Evolutionary conservation across 305 asterid species (phyloP).

Genomic region (Rubia tinctorum): DNA sequence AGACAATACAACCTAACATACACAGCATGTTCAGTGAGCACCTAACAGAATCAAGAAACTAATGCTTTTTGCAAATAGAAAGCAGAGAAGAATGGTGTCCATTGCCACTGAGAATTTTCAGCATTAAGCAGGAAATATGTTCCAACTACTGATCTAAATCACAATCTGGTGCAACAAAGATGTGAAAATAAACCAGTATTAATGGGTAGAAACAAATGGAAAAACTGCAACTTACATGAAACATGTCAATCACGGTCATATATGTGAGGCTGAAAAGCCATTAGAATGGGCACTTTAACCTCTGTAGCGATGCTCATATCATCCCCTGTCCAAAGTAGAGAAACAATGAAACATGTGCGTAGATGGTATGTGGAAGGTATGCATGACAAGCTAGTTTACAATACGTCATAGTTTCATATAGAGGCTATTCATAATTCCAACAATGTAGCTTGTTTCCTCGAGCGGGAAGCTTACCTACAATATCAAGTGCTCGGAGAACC

Average conservation of each 20-base stretch:
- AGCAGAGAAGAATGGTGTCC: no score
- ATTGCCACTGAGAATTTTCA: no score
- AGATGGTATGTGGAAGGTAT: no score
- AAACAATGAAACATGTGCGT: background rate
- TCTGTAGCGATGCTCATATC: slow-evolving; percentile 85
- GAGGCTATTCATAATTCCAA: background rate
- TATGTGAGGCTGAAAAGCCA: slow-evolving; percentile 69
- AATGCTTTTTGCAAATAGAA: background rate
- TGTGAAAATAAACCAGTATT: background rate
- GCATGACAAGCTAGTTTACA: background rate
- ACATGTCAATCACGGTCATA: slow-evolving; percentile 80
- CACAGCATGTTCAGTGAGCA: background rate
- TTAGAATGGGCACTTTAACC: slow-evolving; percentile 81
- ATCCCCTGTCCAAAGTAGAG: slow-evolving; percentile 60
- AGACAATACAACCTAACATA: slow-evolving; percentile 45
- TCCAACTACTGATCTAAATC: no score
- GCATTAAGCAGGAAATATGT: no score
- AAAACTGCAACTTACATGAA: slow-evolving; percentile 53
- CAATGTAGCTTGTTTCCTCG: background rate
- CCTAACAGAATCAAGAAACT: background rate
- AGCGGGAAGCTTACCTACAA: slow-evolving; percentile 63
- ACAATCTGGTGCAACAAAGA: background rate
- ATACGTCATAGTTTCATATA: background rate
- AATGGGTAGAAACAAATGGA: background rate
- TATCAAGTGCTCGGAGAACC: slow-evolving; percentile 94